Base-by-base conservation (phyloP, 139 green algal species). In the Pleodorina starrii region DNA sequence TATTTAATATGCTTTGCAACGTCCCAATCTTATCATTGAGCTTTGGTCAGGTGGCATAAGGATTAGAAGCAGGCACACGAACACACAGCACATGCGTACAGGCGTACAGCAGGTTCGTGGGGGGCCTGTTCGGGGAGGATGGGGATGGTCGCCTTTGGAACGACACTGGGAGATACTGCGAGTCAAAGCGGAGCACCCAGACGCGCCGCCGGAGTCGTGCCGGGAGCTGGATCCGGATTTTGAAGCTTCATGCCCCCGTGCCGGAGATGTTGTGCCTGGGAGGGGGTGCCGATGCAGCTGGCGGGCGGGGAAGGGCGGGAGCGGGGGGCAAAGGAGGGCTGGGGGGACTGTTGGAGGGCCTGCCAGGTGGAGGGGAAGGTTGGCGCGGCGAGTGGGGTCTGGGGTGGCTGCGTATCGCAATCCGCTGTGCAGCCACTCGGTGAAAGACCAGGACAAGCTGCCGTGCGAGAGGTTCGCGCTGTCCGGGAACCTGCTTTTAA, bases 91-190 rank as follows among this genome's bases (percentile, higher is more conserved):
- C n/a, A n/a, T n/a, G n/a, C n/a, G n/a, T n/a, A n/a, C n/a, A n/a
- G n/a, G n/a, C n/a, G 19, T 91, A 85, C 72, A 89, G 80, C 72
- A 74, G 40, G 72, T 57, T 79, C 12, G 35, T 51, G 42, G 88
- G 88, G 17, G 81, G 57, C 0, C 43, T 91, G 50, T 80, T 91
- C 21, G 50, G 69, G 0, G 88, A 91, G 81, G 72, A 88, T 36
- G 88, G 81, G 84, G 2, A 83, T 43, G 19, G 82, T 80, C 66
- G 82, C 82, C 10, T 88, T 88, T 23, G 82, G 79, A 43, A 80
- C 44, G 27, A 79, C 66, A 1, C 71, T 89, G 43, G n/a, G 84
- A 89, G 71, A 38, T 89, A 23, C 68, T 89, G 48, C 84, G 84
- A 0, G 50, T 89, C 36, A 72, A 72, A 51, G 36, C 25, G 36